Evolutionary conservation across 257 asterid genomes (phyloP).

Genomic region (Capsicum chinense): DNA sequence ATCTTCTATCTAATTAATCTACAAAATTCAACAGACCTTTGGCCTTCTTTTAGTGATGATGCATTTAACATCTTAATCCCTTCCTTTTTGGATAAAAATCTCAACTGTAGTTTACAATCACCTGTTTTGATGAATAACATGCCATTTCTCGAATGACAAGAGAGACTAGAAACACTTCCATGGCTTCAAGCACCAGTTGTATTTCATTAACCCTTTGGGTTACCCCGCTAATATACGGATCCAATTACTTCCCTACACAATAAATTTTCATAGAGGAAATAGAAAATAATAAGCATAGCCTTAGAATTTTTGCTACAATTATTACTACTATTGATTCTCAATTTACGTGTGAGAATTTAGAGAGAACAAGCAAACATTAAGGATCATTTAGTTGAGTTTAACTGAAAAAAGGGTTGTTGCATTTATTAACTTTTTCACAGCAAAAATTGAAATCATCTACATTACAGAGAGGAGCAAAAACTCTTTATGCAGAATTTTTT

Average conservation of each 20-base stretch:
- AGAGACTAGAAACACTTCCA: not conserved
- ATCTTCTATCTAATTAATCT: too few species aligned
- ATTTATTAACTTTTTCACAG: too few species aligned
- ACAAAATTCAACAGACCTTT: too few species aligned
- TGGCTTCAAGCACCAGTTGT: not conserved
- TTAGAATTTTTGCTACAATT: not conserved
- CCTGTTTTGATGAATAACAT: too few species aligned
- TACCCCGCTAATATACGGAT: not conserved
- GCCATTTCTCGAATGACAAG: not conserved
- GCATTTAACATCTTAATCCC: too few species aligned
- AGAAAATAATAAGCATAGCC: constrained; percentile 18
- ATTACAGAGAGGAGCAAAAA: not conserved
- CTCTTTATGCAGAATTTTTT: not conserved
- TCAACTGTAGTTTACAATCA: too few species aligned
- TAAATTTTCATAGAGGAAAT: not conserved
- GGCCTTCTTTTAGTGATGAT: too few species aligned
- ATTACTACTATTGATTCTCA: not conserved
- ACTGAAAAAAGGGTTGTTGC: not conserved
- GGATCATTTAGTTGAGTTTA: not conserved
- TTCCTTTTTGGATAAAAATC: too few species aligned
- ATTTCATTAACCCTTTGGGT: not conserved
- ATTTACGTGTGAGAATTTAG: not conserved
- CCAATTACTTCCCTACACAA: not conserved
- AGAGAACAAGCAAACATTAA: not conserved
- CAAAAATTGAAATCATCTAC: not conserved